These are phyloP conservation scores for Smittium culicis DNA, from an alignment of 371 early-diverging fungal species.

Conservation along the genomic window DNA sequence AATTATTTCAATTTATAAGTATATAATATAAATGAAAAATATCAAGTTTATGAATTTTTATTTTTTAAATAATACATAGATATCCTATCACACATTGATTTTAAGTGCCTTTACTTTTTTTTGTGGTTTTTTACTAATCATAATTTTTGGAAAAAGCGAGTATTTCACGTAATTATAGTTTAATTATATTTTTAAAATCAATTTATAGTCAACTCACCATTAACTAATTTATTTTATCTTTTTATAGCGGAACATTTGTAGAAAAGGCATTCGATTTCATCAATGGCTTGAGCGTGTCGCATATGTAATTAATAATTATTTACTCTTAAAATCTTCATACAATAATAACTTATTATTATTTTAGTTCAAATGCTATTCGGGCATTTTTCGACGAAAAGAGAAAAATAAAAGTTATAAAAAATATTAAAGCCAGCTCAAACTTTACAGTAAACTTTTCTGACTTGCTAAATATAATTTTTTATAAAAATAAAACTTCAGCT, in stretches of 20 bases:
- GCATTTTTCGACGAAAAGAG: neutral
- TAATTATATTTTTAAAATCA: neutral
- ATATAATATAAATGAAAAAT: too few species aligned
- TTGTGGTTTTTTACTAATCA: neutral
- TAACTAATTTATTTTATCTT: neutral
- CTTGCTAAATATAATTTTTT: neutral
- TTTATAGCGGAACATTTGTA: conserved; percentile 7
- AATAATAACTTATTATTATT: too few species aligned
- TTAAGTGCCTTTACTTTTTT: neutral
- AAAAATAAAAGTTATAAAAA: neutral
- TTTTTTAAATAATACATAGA: too few species aligned
- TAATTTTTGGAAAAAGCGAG: conserved; percentile 11
- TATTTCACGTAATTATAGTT: conserved; percentile 4
- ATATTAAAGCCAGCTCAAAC: neutral
- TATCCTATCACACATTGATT: neutral
- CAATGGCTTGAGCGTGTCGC: neutral
- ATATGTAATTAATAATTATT: neutral
- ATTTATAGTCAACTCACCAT: too few species aligned
- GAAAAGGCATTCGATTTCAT: conserved; percentile 5
- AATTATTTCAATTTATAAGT: too few species aligned
- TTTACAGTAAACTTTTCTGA: conserved; percentile 1
- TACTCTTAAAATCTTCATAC: neutral
- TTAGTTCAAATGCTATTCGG: neutral
- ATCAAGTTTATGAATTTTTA: too few species aligned
- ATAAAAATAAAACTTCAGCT: neutral